Evolutionary conservation across 2,329 filamentous ascomycete species (phyloP).

Genomic region (Gaeumannomyces tritici): DNA sequence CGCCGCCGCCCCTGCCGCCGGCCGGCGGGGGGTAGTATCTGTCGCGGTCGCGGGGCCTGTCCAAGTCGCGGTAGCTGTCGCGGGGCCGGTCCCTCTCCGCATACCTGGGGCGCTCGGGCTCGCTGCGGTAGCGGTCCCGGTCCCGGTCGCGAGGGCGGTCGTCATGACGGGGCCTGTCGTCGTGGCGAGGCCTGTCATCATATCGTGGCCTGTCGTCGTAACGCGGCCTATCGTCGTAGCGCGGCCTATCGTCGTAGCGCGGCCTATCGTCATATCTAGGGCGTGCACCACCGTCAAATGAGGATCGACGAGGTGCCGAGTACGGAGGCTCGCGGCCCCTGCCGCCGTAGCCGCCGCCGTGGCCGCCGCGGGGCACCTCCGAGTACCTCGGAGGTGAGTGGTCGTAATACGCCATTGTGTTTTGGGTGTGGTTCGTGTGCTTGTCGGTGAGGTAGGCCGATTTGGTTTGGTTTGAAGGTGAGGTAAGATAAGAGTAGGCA

Average conservation of each 20-base stretch:
- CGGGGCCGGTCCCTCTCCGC: not conserved
- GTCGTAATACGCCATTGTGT: conserved; percentile 1
- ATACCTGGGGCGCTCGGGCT: not conserved
- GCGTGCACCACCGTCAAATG: not conserved
- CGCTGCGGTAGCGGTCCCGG: not conserved
- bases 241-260: not conserved
- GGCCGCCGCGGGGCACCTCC: not conserved
- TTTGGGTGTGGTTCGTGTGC: not conserved
- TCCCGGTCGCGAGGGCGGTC: not conserved
- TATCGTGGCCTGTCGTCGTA: not conserved
- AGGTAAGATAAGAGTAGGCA: not conserved
- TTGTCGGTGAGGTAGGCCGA: no score
- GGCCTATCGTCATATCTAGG: not conserved
- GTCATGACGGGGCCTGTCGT: not conserved
- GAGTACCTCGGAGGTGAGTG: conserved; percentile 1
- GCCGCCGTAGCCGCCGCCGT: not conserved
- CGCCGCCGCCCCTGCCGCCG: not conserved
- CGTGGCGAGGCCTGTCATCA: not conserved
- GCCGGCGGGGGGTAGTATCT: not conserved
- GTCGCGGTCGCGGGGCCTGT: not conserved
- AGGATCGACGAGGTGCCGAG: not conserved
- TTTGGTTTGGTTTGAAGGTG: no score
- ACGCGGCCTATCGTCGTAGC: not conserved
- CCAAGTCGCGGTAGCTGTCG: conserved; percentile 1
- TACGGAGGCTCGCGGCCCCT: not conserved